These are phyloP conservation scores for Dactylellina leptospora DNA, from an alignment of 2,329 filamentous ascomycete genomes.

Conservation along the genomic window DNA sequence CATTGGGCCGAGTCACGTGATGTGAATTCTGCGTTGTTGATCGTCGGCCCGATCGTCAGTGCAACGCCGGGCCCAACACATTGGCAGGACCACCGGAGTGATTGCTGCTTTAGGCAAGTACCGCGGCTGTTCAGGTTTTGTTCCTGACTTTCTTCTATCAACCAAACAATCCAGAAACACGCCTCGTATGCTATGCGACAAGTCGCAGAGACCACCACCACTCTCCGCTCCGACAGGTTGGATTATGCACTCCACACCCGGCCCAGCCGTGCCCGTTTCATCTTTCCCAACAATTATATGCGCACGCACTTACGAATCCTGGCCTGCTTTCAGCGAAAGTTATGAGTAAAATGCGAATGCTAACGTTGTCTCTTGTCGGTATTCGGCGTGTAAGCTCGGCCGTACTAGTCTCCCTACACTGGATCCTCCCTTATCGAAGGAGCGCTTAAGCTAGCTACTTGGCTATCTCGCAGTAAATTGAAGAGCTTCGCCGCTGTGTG, in stretches of 20 bases:
- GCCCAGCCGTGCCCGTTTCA: too few species aligned
- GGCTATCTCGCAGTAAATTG: background rate
- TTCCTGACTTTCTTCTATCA: slow-evolving; percentile 7
- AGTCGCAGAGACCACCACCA: background rate
- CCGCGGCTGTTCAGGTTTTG: slow-evolving; percentile 34
- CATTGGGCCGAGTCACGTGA: slow-evolving; percentile 22
- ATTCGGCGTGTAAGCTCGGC: slow-evolving; percentile 32
- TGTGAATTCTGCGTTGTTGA: background rate
- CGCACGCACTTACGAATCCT: slow-evolving; percentile 3
- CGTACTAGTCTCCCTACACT: slow-evolving; percentile 6
- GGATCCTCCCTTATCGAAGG: background rate
- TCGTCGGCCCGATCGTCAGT: slow-evolving; percentile 7
- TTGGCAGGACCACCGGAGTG: slow-evolving; percentile 12
- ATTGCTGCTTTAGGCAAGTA: slow-evolving; percentile 40
- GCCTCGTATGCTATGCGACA: slow-evolving; percentile 3
- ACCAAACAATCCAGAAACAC: slow-evolving; percentile 2
- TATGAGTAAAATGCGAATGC: too few species aligned
- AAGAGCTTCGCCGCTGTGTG: slow-evolving; percentile 6
- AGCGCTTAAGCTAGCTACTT: background rate
- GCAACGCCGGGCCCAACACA: slow-evolving; percentile 25
- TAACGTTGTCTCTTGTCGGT: slow-evolving; percentile 38
- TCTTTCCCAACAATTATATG: slow-evolving; percentile 42
- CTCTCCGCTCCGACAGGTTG: slow-evolving; percentile 30
- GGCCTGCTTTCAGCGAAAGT: background rate
- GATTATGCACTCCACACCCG: slow-evolving; percentile 27